phyloP scores from a whole-genome alignment of 2,329 filamentous ascomycete species.

The Cladosporium sp. region DNA sequence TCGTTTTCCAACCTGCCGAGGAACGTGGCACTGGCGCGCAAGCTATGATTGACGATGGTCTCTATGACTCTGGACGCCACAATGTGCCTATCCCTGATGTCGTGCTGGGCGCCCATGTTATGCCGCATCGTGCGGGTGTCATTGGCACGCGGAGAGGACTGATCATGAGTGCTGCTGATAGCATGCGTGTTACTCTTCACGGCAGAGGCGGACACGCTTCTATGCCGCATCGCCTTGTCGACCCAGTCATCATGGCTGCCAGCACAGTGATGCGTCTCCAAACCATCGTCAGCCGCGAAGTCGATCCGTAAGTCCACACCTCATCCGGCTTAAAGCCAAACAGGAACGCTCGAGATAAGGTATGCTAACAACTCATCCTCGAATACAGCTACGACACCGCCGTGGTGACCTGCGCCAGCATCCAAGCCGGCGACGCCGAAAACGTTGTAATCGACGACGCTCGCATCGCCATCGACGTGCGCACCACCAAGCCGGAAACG shows the following conservation, averaged over 20 bases:
- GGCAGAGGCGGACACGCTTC: constrained; percentile 57
- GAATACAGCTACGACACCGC: constrained; percentile 46
- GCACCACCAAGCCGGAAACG: constrained; percentile 44
- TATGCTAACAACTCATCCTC: no score
- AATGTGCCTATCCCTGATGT: constrained; percentile 54
- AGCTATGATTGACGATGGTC: constrained; percentile 58
- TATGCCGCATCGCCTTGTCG: constrained; percentile 53
- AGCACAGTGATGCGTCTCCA: constrained; percentile 56
- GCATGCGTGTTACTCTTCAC: constrained; percentile 48
- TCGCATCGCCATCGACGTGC: constrained; percentile 52
- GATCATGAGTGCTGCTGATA: constrained; percentile 40
- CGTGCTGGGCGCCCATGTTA: constrained; percentile 55
- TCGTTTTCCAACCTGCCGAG: constrained; percentile 65
- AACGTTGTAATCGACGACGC: constrained; percentile 58
- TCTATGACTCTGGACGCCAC: constrained; percentile 42
- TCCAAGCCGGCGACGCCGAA: constrained; percentile 58
- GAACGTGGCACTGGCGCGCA: constrained; percentile 60
- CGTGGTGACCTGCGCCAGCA: constrained; percentile 55
- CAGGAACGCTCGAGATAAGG: no score
- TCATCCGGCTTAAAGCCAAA: no score
- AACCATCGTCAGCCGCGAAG: constrained; percentile 51
- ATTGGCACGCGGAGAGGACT: constrained; percentile 41
- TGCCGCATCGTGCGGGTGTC: constrained; percentile 39
- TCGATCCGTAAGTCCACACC: constrained; percentile 38
- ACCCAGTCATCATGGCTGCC: constrained; percentile 56